A percentile compares a stretch with the other conserved stretches of the same genome.
Conservation (phyloP, 768 basidiomycete genomes). For the Trametes punicea region DNA sequence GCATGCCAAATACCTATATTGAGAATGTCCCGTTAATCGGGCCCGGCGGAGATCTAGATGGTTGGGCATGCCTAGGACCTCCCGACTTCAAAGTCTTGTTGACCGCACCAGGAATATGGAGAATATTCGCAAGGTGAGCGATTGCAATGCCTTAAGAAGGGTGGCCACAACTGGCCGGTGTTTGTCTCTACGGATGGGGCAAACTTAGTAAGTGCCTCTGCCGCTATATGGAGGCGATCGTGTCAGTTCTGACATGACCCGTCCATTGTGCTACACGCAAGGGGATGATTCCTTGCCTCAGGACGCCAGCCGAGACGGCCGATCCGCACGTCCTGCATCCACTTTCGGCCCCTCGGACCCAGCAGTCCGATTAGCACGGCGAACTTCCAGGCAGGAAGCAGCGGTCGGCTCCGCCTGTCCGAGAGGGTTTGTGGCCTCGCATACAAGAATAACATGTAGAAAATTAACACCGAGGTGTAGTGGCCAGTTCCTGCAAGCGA, state of each 20-base stretch:
- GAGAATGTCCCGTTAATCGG: conserved; percentile 24
- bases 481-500: neutral
- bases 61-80: conserved; percentile 24
- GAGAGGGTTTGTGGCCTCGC: conserved; percentile 6
- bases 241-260: neutral
- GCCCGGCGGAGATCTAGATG: conserved; percentile 28
- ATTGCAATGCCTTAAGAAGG: too few relatives aligned
- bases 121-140: conserved; percentile 21
- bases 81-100: conserved; percentile 20
- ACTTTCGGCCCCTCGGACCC: conserved; percentile 18
- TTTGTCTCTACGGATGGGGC: too few relatives aligned
- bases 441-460: conserved; percentile 11
- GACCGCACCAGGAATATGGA: conserved; percentile 22
- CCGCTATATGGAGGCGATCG: neutral
- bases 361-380: conserved; percentile 20
- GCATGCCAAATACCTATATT: conserved; percentile 25
- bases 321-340: conserved; percentile 25
- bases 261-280: conserved; percentile 24
- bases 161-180: too few relatives aligned
- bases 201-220: conserved; percentile 12
- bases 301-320: conserved; percentile 15
- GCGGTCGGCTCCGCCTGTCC: neutral
- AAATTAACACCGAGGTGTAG: conserved; percentile 17
- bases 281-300: conserved; percentile 21
- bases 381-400: conserved; percentile 3